Evolutionary conservation across 2,329 filamentous ascomycete species (phyloP), one percentile per base, ranked within the genome.

Genomic region (Nectriaceae sp.): DNA sequence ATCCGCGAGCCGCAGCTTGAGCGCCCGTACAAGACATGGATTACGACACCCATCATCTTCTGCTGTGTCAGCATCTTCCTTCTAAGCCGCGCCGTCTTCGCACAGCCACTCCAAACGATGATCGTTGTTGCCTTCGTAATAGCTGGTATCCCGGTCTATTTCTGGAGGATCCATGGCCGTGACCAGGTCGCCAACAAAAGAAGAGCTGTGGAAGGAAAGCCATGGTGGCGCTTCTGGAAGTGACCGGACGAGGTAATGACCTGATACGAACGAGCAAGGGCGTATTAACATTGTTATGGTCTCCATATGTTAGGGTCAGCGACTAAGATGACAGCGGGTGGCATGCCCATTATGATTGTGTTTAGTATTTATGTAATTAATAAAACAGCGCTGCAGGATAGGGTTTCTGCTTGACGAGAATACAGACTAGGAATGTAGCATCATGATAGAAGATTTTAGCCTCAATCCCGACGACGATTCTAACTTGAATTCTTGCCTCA

Each of bases 61-160:
- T 99, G 94, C 79, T 99, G 94, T 65, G 94, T 99, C 33, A 96
- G 90, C 66, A 70, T 99, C 56, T 99, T 99, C 66, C 70, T 99
- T 56, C 80, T 99, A 36, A 92, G 85, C 64, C 79, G 94, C 42
- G 91, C 92, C 3, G 85, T 97, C 13, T 94, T 99, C 65, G 88
- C 91, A 24, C 87, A 96, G 70, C 94, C 94, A 4, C 61, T 96
- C 43, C 92, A 99, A 76, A 96, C 93, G 0, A 67, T 96, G 20
- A 83, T 93, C 19, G 94, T 99, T 6, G 75, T 97, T 5, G 85
- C 75, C 0, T 99, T 97, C 63, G 89, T 97, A 50, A 75, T 87
- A 4, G 86, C 84, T 0, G 94, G 94, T 1, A 76, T 97, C 31
- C 89, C 91, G 0, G 83, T 97, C 21, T 99, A 93, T 71, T 96